A percentile compares a stretch with the other conserved stretches of the same genome.
These are phyloP conservation scores for Lantana camara DNA, from an alignment of 257 asterid genomes.

Conservation along the genomic window DNA sequence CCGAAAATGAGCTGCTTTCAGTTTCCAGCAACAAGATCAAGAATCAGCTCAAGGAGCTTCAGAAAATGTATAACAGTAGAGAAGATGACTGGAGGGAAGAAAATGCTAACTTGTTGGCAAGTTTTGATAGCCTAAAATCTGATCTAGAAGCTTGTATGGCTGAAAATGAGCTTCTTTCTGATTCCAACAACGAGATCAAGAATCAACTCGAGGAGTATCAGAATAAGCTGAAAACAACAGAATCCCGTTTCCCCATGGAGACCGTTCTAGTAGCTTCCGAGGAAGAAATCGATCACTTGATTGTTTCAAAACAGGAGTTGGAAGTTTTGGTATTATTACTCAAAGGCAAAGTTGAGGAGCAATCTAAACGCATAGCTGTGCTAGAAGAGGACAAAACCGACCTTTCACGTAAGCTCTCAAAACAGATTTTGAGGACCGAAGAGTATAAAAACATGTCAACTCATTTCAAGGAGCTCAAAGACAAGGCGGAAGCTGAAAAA, in stretches of 20 bases:
- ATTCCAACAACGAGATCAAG: slow-evolving; percentile 39
- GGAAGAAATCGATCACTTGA: slow-evolving; percentile 49
- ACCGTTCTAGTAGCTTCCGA: slow-evolving; percentile 42
- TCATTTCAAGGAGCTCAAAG: slow-evolving; percentile 84
- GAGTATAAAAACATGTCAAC: slow-evolving; percentile 74
- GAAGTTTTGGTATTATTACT: slow-evolving; percentile 56
- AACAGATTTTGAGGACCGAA: slow-evolving; percentile 71
- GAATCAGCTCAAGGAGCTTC: no score
- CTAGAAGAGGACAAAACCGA: slow-evolving; percentile 53
- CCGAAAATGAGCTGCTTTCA: no score
- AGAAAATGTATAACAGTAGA: slow-evolving; percentile 36
- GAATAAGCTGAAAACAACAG: slow-evolving; percentile 38
- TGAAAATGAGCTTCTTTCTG: slow-evolving; percentile 58
- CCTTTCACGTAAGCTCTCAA: slow-evolving; percentile 64
- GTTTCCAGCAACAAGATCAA: no score
- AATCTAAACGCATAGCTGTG: slow-evolving; percentile 29
- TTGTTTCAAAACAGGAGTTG: slow-evolving; percentile 59
- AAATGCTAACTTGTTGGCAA: slow-evolving; percentile 41
- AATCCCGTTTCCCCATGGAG: slow-evolving; percentile 41
- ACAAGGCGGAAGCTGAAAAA: slow-evolving; percentile 82
- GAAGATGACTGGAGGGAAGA: slow-evolving; percentile 55
- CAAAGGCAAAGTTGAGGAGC: slow-evolving; percentile 61
- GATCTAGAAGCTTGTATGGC: slow-evolving; percentile 54
- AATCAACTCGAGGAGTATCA: slow-evolving; percentile 52
- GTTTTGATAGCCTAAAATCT: slow-evolving; percentile 46